Conservation (phyloP, 805 yeast genomes). For the Nematodospora valgi region DNA sequence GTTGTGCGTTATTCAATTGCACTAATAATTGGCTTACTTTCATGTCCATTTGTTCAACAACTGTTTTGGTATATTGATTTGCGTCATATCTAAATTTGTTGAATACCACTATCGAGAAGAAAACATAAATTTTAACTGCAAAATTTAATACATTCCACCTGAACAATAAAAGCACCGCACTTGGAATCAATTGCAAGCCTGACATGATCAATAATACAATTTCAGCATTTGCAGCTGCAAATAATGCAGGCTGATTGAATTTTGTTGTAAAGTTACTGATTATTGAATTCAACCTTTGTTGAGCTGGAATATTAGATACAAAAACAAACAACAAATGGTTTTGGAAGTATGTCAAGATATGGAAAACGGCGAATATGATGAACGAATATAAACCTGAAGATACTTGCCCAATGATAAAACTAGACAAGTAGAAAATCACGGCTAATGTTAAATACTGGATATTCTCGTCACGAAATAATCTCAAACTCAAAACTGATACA, state of each 20-base stretch:
- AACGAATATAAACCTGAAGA: conserved; percentile 39
- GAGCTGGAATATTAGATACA: conserved; percentile 30
- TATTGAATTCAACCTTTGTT: conserved; percentile 25
- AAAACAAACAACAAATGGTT: conserved; percentile 27
- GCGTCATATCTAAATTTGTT: conserved; percentile 33
- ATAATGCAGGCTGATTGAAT: conserved; percentile 34
- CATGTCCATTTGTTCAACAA: conserved; percentile 46
- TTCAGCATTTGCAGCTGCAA: conserved; percentile 37
- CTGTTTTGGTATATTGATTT: conserved; percentile 29
- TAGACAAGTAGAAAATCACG: conserved; percentile 23
- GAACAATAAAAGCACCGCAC: conserved; percentile 24
- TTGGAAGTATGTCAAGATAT: conserved; percentile 36
- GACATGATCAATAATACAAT: conserved; percentile 21
- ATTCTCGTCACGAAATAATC: conserved; percentile 35
- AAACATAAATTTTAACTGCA: conserved; percentile 33
- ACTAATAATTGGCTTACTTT: conserved; percentile 27
- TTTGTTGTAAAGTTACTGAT: conserved; percentile 29
- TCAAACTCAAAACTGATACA: conserved; percentile 6
- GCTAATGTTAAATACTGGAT: conserved; percentile 37
- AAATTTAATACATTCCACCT: conserved; percentile 32
- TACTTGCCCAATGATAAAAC: conserved; percentile 30
- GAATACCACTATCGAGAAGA: conserved; percentile 26
- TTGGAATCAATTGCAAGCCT: conserved; percentile 23
- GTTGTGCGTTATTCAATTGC: conserved; percentile 13
- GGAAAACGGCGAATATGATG: conserved; percentile 35